These are phyloP conservation scores for Saturnispora mendoncae DNA, from an alignment of 805 yeast species.

Conservation along the genomic window DNA sequence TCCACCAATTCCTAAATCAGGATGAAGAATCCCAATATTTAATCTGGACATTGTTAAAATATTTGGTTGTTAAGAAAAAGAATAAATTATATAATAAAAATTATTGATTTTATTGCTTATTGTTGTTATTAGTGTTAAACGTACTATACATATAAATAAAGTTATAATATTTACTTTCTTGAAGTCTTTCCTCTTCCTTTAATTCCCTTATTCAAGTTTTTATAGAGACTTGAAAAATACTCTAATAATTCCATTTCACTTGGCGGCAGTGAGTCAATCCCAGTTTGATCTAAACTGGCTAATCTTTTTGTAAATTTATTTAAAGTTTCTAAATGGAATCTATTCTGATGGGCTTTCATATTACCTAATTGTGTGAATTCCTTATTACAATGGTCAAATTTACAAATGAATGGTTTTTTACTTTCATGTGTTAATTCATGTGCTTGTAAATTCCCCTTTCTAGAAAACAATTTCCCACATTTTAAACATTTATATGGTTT, in stretches of 20 bases:
- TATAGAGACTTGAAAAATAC: conserved; percentile 75
- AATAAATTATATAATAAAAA: too few relatives aligned
- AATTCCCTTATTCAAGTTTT: conserved; percentile 84
- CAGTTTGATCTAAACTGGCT: conserved; percentile 45
- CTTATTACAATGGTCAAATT: conserved; percentile 73
- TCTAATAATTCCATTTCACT: conserved; percentile 62
- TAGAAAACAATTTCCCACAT: conserved; percentile 71
- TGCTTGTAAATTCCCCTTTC: conserved; percentile 88
- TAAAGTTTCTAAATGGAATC: conserved; percentile 71
- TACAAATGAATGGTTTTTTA: conserved; percentile 69
- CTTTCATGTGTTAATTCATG: conserved; percentile 78
- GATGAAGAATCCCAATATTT: conserved; percentile 77
- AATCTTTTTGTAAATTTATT: conserved; percentile 55
- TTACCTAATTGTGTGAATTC: conserved; percentile 88
- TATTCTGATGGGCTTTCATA: conserved; percentile 87
- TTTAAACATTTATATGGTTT: conserved; percentile 76
- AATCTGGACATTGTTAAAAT: background rate
- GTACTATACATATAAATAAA: background rate
- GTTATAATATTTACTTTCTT: background rate
- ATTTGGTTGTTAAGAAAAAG: background rate
- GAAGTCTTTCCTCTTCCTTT: conserved; percentile 80
- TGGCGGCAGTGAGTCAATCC: conserved; percentile 39
- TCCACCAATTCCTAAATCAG: conserved; percentile 95
- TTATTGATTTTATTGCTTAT: too few relatives aligned
- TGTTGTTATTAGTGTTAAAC: background rate